A percentile compares a stretch with the other conserved stretches of the same genome.
Conservation (phyloP, 2,329 filamentous ascomycete species). For the Madurella mycetomatis region DNA sequence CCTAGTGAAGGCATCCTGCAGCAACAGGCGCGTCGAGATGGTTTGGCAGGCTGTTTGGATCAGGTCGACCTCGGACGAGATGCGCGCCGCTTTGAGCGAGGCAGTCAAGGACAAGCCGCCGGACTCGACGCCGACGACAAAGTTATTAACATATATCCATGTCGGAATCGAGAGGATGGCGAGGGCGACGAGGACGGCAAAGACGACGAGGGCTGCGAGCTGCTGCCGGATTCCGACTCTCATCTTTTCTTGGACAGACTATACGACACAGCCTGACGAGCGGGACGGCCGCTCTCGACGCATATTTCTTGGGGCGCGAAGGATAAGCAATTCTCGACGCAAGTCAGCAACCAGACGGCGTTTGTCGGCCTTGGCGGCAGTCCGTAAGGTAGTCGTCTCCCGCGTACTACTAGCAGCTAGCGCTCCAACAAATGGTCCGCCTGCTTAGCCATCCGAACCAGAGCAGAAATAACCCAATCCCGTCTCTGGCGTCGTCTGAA, state of each 20-base stretch:
- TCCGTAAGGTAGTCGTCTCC: not conserved
- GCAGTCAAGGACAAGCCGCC: constrained; percentile 71
- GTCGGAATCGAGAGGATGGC: constrained; percentile 76
- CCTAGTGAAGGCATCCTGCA: constrained; percentile 49
- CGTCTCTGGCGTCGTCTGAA: not conserved
- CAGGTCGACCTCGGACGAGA: constrained; percentile 73
- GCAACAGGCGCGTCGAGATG: constrained; percentile 62
- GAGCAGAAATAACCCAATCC: not conserved
- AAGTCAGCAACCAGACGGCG: not conserved
- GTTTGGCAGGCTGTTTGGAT: constrained; percentile 70
- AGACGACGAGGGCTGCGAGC: constrained; percentile 72
- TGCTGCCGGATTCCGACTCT: constrained; percentile 85
- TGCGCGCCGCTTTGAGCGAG: constrained; percentile 78
- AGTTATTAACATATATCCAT: constrained; percentile 55
- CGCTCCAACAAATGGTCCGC: not conserved
- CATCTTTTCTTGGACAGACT: constrained; percentile 49
- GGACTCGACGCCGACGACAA: constrained; percentile 49
- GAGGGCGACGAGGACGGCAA: constrained; percentile 69
- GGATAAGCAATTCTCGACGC: not conserved
- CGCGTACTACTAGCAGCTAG: not conserved
- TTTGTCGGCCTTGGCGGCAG: not conserved
- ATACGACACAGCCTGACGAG: constrained; percentile 11
- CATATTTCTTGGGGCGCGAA: constrained; percentile 15
- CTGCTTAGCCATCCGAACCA: not conserved
- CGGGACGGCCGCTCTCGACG: constrained; percentile 7